These are phyloP conservation scores for Apophysomyces ossiformis DNA, from an alignment of 371 early-diverging fungal species.

Conservation along the genomic window DNA sequence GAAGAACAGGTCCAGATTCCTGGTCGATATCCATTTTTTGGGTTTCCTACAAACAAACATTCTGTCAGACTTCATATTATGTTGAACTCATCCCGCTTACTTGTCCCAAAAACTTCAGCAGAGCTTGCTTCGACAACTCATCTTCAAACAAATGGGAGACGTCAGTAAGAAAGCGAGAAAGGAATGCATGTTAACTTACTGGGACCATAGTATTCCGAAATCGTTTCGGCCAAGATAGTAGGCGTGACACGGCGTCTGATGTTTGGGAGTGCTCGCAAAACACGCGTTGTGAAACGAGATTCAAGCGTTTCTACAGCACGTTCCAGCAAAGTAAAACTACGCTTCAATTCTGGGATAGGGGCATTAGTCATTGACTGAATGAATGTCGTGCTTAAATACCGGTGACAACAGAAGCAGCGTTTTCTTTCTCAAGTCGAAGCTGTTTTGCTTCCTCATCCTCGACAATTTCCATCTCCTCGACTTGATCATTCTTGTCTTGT, in stretches of 20 bases:
- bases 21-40: constrained; percentile 36
- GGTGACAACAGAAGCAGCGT: constrained; percentile 33
- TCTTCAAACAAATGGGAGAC: constrained; percentile 14
- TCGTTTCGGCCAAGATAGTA: constrained; percentile 66
- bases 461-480: constrained; percentile 48
- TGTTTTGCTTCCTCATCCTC: constrained; percentile 48
- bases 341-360: constrained; percentile 74
- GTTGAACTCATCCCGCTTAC: constrained; percentile 21
- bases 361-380: not conserved
- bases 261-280: constrained; percentile 78
- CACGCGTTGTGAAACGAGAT: constrained; percentile 87
- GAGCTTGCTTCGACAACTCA: constrained; percentile 35
- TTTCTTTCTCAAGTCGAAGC: constrained; percentile 46
- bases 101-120: constrained; percentile 47
- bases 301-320: constrained; percentile 85
- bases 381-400: constrained; percentile 17
- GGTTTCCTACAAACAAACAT: constrained; percentile 14
- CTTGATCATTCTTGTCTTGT: constrained; percentile 31
- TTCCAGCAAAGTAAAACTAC: constrained; percentile 80
- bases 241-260: constrained; percentile 80
- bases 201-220: constrained; percentile 63
- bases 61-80: not conserved
- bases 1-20: constrained; percentile 52
- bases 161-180: too few relatives aligned
- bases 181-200: constrained; percentile 43